These are phyloP conservation scores for Sapria himalayana DNA, from an alignment of 345 rosid species.

Conservation along the genomic window DNA sequence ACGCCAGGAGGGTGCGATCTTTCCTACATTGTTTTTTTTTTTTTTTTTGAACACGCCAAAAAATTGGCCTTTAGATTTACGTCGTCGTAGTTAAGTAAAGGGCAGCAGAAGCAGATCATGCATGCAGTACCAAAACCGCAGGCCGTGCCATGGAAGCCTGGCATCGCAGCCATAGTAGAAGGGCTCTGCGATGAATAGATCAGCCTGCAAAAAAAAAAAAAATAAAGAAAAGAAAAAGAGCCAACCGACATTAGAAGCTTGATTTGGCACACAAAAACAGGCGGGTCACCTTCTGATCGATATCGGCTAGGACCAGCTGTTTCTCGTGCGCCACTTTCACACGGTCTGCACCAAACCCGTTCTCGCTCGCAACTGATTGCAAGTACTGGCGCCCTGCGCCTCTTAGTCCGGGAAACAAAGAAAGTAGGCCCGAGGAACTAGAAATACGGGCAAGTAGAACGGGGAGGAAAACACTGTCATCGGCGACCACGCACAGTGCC, in stretches of 20 bases:
- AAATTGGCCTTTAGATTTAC: too few relatives aligned
- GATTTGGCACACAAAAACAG: too few relatives aligned
- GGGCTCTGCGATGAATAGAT: constrained; percentile 72
- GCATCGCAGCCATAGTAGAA: constrained; percentile 55
- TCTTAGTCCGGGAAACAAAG: constrained; percentile 57
- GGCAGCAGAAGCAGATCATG: not conserved
- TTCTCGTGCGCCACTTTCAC: too few relatives aligned
- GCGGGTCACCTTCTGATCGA: constrained; percentile 33
- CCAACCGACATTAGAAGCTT: not conserved
- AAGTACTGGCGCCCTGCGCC: constrained; percentile 37
- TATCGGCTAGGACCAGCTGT: constrained; percentile 24
- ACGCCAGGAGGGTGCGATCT: constrained; percentile 48
- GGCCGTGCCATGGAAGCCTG: constrained; percentile 81
- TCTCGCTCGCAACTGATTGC: constrained; percentile 37
- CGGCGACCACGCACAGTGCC: constrained; percentile 49
- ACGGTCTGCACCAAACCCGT: constrained; percentile 34
- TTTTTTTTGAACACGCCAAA: not conserved
- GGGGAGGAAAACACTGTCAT: constrained; percentile 64
- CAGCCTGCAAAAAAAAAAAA: constrained; percentile 28
- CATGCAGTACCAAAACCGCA: constrained; percentile 74
- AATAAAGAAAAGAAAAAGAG: not conserved
- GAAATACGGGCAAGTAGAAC: constrained; percentile 35
- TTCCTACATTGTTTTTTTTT: constrained; percentile 56
- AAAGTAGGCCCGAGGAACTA: constrained; percentile 25
- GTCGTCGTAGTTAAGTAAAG: not conserved